phyloP scores from a whole-genome alignment of 139 green algal species.

The Monoraphidium neglectum region DNA sequence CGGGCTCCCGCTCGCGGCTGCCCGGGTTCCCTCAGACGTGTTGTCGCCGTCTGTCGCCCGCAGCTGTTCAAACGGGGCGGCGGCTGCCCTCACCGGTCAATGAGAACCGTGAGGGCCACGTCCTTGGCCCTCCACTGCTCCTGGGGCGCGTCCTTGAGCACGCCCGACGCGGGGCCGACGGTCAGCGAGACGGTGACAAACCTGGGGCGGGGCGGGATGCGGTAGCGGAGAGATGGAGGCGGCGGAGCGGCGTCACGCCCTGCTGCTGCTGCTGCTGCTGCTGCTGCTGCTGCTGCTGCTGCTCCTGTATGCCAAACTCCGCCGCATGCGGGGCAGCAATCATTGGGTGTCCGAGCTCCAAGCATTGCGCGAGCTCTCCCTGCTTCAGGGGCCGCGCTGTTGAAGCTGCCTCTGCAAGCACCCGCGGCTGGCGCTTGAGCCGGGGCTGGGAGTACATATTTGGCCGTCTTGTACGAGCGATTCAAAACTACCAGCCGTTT shows the following conservation, averaged over 20 bases:
- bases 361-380: too few species aligned
- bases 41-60: too few species aligned
- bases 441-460: too few species aligned
- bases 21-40: too few species aligned
- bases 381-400: too few species aligned
- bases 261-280: background rate
- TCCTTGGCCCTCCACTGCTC: conserved; percentile 66
- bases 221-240: background rate
- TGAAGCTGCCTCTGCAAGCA: too few species aligned
- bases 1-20: too few species aligned
- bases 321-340: conserved; percentile 37
- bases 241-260: background rate
- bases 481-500: too few species aligned
- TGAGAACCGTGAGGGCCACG: conserved; percentile 77
- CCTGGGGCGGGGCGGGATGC: conserved; percentile 34
- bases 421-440: too few species aligned
- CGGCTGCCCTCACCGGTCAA: conserved; percentile 59
- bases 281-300: too few species aligned
- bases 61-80: background rate
- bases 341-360: too few species aligned
- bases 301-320: background rate
- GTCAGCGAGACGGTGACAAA: conserved; percentile 58
- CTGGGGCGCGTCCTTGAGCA: conserved; percentile 40
- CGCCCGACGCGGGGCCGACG: conserved; percentile 54
- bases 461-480: too few species aligned